phyloP scores from a whole-genome alignment of 1,284 basidiomycete species.

The Chalciporus sp. region DNA sequence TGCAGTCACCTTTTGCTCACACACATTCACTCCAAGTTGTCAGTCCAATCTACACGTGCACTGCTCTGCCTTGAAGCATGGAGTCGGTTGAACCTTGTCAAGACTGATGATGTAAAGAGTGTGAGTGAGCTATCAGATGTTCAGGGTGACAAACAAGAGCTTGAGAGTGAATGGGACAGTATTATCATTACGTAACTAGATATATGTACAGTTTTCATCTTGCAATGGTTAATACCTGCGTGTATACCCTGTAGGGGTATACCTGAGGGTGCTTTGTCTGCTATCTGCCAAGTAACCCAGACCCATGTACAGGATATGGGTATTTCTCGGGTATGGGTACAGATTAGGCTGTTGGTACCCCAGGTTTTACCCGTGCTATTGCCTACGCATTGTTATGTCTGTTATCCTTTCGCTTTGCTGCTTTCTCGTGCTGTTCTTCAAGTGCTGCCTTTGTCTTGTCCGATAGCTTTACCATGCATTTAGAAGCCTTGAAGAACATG shows the following conservation, averaged over 20 bases:
- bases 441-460: no score
- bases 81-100: slow-evolving; percentile 19
- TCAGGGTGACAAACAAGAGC: neutral
- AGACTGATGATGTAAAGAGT: slow-evolving; percentile 12
- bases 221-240: neutral
- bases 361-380: no score
- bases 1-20: slow-evolving; percentile 21
- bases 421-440: no score
- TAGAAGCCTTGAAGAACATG: no score
- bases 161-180: neutral
- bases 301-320: neutral
- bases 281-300: neutral
- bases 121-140: slow-evolving; percentile 1
- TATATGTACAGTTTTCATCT: neutral
- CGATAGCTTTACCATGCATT: no score
- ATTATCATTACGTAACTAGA: neutral
- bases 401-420: no score
- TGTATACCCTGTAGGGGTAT: neutral
- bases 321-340: neutral
- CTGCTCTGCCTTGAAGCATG: slow-evolving; percentile 29
- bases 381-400: no score
- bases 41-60: slow-evolving; percentile 21
- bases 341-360: neutral
- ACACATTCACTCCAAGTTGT: slow-evolving; percentile 21
- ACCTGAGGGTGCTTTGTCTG: neutral